Conservation (phyloP, 345 rosid genomes). For the Pistacia integerrima region DNA sequence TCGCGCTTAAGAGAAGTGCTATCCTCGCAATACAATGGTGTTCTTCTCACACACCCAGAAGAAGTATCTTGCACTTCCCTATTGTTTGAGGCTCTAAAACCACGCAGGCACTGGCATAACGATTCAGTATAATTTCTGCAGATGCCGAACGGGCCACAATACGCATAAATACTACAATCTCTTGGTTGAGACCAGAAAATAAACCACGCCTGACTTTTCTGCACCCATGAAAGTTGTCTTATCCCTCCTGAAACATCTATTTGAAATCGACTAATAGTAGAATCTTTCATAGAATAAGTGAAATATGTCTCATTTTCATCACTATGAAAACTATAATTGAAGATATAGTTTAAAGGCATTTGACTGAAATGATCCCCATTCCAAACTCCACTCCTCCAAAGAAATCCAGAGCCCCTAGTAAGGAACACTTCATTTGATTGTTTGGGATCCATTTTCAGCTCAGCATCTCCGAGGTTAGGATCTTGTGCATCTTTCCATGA, state of each 20-base stretch:
- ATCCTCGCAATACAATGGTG: neutral
- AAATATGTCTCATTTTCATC: conserved; percentile 10
- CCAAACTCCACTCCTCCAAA: conserved; percentile 13
- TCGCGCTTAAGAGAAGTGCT: neutral
- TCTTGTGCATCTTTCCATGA: conserved; percentile 29
- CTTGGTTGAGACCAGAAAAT: neutral
- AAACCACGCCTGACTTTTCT: neutral
- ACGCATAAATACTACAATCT: neutral
- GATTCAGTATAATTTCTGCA: neutral
- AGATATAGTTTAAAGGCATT: neutral
- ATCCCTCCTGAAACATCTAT: neutral
- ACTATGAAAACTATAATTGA: neutral
- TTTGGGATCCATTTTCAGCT: conserved; percentile 3
- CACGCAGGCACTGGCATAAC: neutral
- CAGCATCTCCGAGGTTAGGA: conserved; percentile 12
- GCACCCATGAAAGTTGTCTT: neutral
- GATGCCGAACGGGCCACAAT: conserved; percentile 6
- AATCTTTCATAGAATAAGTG: neutral
- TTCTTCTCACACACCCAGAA: conserved; percentile 1
- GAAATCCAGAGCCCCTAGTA: neutral
- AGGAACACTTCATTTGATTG: neutral
- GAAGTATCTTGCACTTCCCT: neutral
- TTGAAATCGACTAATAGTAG: neutral
- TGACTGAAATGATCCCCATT: neutral
- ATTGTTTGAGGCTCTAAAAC: neutral